Evolutionary conservation across 768 basidiomycete genomes (phyloP), one percentile per base, ranked within the genome.

Genomic region (Lactifluus subvellereus): DNA sequence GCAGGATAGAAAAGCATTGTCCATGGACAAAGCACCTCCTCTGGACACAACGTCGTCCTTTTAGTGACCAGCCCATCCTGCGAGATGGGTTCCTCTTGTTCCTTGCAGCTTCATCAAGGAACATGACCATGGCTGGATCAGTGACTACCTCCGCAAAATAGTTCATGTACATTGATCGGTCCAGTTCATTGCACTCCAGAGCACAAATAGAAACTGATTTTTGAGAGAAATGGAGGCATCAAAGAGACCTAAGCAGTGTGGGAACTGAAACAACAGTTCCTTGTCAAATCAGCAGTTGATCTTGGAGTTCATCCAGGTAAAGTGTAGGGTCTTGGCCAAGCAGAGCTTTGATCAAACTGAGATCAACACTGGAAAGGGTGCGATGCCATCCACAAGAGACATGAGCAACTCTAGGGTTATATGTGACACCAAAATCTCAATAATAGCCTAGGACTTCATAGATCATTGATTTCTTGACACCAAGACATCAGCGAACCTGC

Each of bases 271-370:
- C 66, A 57, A 72, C 53, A n/a, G 71, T 56, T 9, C 58, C 67
- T 1, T 68, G 69, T 14, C 35, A 35, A 33, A 58, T 64, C 16
- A 33, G 33, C 22, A 76, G 68, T n/a, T 64, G 47, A 16, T 68
- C 59, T 64, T 75, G 72, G 8, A 76, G 53, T 62, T 76, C 74
- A 60, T 76, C 76, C 8, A 76, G 69, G 54, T 74, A 77, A 0
- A 75, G 43, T 3, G 56, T 54, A 4, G 71, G 71, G 37, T 70
- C 70, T 4, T 68, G 72, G 48, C 69, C 57, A 2, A 74, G 27
- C 4, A 72, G 54, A 33, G 68, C 47, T 0, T 45, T 18, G 20
- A 75, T 54, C 52, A 68, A 74, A 22, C 62, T 53, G 7, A 72
- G 32, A 51, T 74, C 71, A 1, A 30, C 54, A 3, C 35, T 60